Percentiles rank a stretch among this genome's conserved stretches.
phyloP scores from a whole-genome alignment of 1,139 yeast genomes.

The Lodderomyces jiufengensis region DNA sequence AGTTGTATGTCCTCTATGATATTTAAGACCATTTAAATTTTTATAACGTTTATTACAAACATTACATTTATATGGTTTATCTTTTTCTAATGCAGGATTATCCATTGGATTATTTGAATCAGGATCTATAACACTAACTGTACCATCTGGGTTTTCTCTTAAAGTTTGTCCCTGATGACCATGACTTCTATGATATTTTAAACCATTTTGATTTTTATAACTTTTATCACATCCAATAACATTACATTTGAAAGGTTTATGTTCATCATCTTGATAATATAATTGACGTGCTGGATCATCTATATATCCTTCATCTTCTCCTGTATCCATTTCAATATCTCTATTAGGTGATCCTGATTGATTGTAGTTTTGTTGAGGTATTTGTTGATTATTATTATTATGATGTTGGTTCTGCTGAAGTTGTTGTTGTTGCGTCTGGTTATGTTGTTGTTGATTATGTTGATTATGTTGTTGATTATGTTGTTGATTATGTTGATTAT shows the following conservation, averaged over 20 bases:
- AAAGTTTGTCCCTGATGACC: conserved; percentile 96
- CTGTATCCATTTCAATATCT: conserved; percentile 32
- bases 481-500: conserved; percentile 15
- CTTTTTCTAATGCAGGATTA: conserved; percentile 92
- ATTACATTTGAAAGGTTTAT: conserved; percentile 95
- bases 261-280: conserved; percentile 88
- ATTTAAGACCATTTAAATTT: conserved; percentile 91
- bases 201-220: conserved; percentile 94
- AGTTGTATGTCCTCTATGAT: conserved; percentile 96
- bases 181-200: conserved; percentile 91
- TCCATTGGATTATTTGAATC: conserved; percentile 88
- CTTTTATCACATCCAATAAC: conserved; percentile 98
- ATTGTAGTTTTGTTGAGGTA: conserved; percentile 15
- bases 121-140: conserved; percentile 89
- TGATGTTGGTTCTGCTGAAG: conserved; percentile 10
- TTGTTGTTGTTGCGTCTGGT: conserved; percentile 12
- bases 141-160: conserved; percentile 89
- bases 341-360: conserved; percentile 13
- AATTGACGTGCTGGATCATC: conserved; percentile 94
- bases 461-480: conserved; percentile 18
- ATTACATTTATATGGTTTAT: conserved; percentile 96
- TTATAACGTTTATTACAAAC: conserved; percentile 97
- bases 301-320: conserved; percentile 59
- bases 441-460: conserved; percentile 14
- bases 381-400: conserved; percentile 8